A percentile compares a stretch with the other conserved stretches of the same genome.
phyloP scores from a whole-genome alignment of 768 basidiomycete genomes.

The Chalciporus sphaerocephalus region DNA sequence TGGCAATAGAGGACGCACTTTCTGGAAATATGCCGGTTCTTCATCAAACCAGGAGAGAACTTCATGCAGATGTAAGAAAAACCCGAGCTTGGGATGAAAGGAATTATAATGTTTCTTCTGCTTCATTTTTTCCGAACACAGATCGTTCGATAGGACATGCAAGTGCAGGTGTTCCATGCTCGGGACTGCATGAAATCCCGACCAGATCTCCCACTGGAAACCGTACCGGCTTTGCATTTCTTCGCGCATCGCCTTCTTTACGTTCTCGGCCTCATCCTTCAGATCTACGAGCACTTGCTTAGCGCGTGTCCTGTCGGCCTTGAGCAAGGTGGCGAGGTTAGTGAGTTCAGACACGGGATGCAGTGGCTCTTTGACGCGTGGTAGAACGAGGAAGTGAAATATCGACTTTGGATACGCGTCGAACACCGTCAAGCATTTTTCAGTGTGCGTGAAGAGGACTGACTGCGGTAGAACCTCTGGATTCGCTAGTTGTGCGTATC shows the following conservation, averaged over 20 bases:
- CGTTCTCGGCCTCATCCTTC: slow-evolving; percentile 49
- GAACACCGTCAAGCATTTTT: slow-evolving; percentile 58
- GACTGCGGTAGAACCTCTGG: slow-evolving; percentile 55
- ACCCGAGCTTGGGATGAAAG: slow-evolving; percentile 80
- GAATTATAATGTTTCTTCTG: slow-evolving; percentile 90
- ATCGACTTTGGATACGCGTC: slow-evolving; percentile 79
- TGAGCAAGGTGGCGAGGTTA: slow-evolving; percentile 54
- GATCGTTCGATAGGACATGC: slow-evolving; percentile 80
- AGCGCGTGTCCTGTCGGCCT: slow-evolving; percentile 49
- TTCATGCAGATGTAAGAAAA: slow-evolving; percentile 74
- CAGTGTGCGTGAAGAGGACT: slow-evolving; percentile 53
- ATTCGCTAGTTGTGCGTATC: slow-evolving; percentile 50
- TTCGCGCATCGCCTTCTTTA: slow-evolving; percentile 60
- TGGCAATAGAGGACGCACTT: slow-evolving; percentile 42
- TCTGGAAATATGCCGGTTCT: slow-evolving; percentile 48
- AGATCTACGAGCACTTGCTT: slow-evolving; percentile 51
- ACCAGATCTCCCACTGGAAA: slow-evolving; percentile 73
- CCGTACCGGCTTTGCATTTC: slow-evolving; percentile 78
- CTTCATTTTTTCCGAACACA: slow-evolving; percentile 67
- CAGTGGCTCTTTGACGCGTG: slow-evolving; percentile 41
- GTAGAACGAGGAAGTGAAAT: slow-evolving; percentile 87
- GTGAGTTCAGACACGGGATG: slow-evolving; percentile 40
- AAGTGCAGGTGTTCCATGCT: slow-evolving; percentile 86
- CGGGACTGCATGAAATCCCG: slow-evolving; percentile 80
- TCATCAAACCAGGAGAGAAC: slow-evolving; percentile 81